These are phyloP conservation scores for Vigna mungo DNA, from an alignment of 306 rosid genomes.

Conservation along the genomic window DNA sequence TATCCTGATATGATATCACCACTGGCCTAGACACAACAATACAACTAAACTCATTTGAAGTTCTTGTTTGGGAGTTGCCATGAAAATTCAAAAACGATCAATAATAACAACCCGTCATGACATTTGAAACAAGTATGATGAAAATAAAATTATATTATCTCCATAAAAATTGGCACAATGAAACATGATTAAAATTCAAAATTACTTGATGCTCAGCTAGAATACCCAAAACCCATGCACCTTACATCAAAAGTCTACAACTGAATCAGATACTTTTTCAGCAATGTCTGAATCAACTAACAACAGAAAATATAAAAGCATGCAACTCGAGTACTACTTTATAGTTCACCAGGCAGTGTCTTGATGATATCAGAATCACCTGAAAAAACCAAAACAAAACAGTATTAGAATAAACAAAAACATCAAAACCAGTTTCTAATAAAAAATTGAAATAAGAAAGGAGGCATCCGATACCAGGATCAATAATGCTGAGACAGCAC, in stretches of 20 bases:
- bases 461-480: slow-evolving; percentile 59
- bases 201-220: slow-evolving; percentile 39
- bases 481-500: slow-evolving; percentile 88
- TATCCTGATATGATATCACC: no score
- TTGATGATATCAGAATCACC: slow-evolving; percentile 66
- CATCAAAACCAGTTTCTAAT: background rate
- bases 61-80: no score
- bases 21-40: no score
- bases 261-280: slow-evolving; percentile 22
- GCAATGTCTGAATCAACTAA: slow-evolving; percentile 37
- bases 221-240: slow-evolving; percentile 30
- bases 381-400: slow-evolving; percentile 32
- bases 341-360: slow-evolving; percentile 55
- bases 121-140: background rate
- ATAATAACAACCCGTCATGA: background rate
- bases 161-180: slow-evolving; percentile 7
- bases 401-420: background rate
- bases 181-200: slow-evolving; percentile 23
- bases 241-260: slow-evolving; percentile 36
- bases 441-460: background rate
- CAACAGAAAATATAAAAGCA: slow-evolving; percentile 9
- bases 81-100: background rate
- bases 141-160: slow-evolving; percentile 15
- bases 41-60: no score
- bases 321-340: background rate